Conservation (phyloP, 345 rosid genomes). For the Leavenworthia alabamica region DNA sequence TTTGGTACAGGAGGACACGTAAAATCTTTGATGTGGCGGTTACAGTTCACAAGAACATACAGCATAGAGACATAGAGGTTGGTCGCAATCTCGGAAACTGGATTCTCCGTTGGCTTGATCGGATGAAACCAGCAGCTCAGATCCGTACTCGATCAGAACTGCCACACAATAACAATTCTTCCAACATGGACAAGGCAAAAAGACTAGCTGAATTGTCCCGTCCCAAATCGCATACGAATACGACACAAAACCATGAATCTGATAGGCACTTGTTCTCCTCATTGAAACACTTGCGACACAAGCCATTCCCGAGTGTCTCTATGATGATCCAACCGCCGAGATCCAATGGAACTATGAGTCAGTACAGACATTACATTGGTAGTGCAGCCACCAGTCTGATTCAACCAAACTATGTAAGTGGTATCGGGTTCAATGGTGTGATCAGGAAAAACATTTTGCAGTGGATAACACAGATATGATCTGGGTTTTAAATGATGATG, state of each 20-base stretch:
- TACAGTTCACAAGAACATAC: constrained; percentile 60
- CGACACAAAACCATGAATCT: constrained; percentile 42
- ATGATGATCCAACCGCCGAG: constrained; percentile 58
- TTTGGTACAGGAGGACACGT: constrained; percentile 51
- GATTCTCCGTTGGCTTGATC: constrained; percentile 78
- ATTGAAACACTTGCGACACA: constrained; percentile 38
- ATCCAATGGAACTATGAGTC: constrained; percentile 46
- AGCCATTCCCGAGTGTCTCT: constrained; percentile 49
- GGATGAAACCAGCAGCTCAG: constrained; percentile 86
- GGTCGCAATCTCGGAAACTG: constrained; percentile 85
- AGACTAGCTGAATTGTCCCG: constrained; percentile 34
- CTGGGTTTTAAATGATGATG: no score
- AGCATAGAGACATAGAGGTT: constrained; percentile 77
- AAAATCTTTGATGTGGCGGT: constrained; percentile 56
- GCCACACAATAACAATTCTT: constrained; percentile 22
- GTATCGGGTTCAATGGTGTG: constrained; percentile 36
- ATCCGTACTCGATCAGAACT: constrained; percentile 42
- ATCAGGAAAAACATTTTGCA: constrained; percentile 67
- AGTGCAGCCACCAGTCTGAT: constrained; percentile 18
- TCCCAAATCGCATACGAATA: constrained; percentile 31
- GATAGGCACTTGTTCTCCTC: constrained; percentile 52
- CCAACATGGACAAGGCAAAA: constrained; percentile 38
- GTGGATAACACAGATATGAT: constrained; percentile 50
- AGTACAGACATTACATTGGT: constrained; percentile 45
- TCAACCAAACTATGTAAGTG: constrained; percentile 26